These are phyloP conservation scores for Parafenestella ontariensis DNA, from an alignment of 2,329 filamentous ascomycete species.

Conservation along the genomic window DNA sequence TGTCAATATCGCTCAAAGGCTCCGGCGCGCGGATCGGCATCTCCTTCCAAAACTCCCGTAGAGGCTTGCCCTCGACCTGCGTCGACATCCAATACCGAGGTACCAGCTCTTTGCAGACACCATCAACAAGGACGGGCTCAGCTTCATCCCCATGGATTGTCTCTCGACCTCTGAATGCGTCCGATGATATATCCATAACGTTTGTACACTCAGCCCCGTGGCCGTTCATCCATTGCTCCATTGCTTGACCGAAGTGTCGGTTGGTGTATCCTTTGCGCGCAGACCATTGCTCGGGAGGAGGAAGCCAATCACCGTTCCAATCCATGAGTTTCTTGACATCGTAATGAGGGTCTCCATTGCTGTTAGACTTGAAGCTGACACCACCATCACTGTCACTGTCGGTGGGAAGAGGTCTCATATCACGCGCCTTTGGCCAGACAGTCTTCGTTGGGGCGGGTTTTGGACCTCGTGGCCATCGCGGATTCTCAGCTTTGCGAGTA, in stretches of 20 bases:
- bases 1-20: conserved; percentile 32
- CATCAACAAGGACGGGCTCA: background rate
- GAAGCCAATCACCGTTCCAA: conserved; percentile 56
- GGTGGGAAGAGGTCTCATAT: conserved; percentile 30
- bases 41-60: conserved; percentile 36
- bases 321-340: conserved; percentile 49
- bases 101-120: conserved; percentile 31
- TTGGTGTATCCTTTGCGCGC: conserved; percentile 37
- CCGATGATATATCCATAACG: conserved; percentile 10
- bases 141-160: background rate
- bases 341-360: conserved; percentile 42
- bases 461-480: conserved; percentile 16
- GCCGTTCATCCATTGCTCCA: conserved; percentile 43
- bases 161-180: conserved; percentile 5
- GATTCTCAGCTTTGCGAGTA: conserved; percentile 16
- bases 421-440: conserved; percentile 37
- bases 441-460: conserved; percentile 10
- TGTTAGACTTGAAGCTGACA: conserved; percentile 30
- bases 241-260: conserved; percentile 41
- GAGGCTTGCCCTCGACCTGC: conserved; percentile 29
- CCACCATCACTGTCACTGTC: conserved; percentile 34
- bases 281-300: conserved; percentile 58
- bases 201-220: conserved; percentile 14
- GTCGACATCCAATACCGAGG: conserved; percentile 39
- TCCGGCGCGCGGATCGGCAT: conserved; percentile 27